Evolutionary conservation across 1,139 yeast genomes (phyloP).

Genomic region (Pichia sp.): DNA sequence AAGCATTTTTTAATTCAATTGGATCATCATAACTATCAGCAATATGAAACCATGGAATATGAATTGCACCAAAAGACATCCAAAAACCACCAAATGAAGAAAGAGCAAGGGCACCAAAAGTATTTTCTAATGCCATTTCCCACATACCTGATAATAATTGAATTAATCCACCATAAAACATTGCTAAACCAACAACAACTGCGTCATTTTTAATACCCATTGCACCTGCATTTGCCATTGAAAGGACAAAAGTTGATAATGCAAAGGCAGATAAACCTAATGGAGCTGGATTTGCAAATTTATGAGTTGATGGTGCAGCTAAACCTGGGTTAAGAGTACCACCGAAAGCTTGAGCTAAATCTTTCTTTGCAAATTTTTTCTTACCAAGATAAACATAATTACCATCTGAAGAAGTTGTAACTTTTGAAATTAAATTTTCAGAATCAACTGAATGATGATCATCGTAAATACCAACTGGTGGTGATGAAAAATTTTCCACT

Average conservation of each 20-base stretch:
- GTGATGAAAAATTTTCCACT: constrained; percentile 14
- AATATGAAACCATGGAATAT: constrained; percentile 70
- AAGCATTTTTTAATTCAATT: constrained; percentile 43
- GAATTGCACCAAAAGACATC: constrained; percentile 70
- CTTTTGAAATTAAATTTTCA: constrained; percentile 15
- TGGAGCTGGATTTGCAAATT: constrained; percentile 86
- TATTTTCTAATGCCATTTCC: constrained; percentile 70
- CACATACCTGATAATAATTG: constrained; percentile 73
- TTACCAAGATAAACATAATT: constrained; percentile 69
- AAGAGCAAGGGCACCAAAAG: constrained; percentile 87
- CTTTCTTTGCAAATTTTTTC: constrained; percentile 58
- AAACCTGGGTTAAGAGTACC: constrained; percentile 65
- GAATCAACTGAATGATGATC: constrained; percentile 12
- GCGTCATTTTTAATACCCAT: constrained; percentile 48
- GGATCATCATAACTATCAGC: constrained; percentile 38
- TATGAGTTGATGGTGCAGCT: constrained; percentile 57
- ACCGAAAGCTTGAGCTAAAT: constrained; percentile 64
- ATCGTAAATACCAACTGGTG: constrained; percentile 15
- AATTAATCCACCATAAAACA: constrained; percentile 80
- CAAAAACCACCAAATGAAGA: constrained; percentile 85
- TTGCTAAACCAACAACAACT: constrained; percentile 66
- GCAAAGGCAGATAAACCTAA: constrained; percentile 82
- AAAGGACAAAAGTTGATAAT: constrained; percentile 73
- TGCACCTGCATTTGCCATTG: constrained; percentile 60
- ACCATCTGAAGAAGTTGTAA: constrained; percentile 30